These are phyloP conservation scores for Fusarium ambrosium DNA, from an alignment of 2,329 filamentous ascomycete species.

Conservation along the genomic window DNA sequence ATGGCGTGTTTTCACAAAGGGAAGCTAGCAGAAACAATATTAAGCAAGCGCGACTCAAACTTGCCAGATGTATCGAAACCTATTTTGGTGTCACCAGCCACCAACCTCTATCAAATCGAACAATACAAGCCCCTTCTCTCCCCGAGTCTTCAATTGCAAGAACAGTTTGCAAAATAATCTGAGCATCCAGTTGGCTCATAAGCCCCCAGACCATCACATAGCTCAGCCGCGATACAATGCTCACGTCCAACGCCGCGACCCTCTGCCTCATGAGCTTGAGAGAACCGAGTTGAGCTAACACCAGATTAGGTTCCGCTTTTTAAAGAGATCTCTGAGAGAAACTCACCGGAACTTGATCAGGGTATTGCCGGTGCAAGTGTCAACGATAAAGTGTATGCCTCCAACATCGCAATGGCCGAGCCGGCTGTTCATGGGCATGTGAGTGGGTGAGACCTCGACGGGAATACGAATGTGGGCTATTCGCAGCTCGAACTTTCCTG, in stretches of 20 bases:
- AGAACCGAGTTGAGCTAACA: conserved; percentile 36
- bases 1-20: neutral
- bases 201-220: conserved; percentile 1
- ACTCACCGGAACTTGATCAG: conserved; percentile 37
- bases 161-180: conserved; percentile 19
- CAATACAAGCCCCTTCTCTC: neutral
- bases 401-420: conserved; percentile 24
- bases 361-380: conserved; percentile 1
- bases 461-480: conserved; percentile 14
- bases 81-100: neutral
- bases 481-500: conserved; percentile 2
- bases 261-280: conserved; percentile 26
- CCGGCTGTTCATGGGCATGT: conserved; percentile 29
- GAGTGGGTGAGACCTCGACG: conserved; percentile 20
- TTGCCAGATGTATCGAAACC: neutral
- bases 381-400: conserved; percentile 32
- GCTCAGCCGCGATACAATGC: neutral
- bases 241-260: neutral
- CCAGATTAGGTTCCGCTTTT: conserved; percentile 2
- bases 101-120: neutral
- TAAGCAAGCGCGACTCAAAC: neutral
- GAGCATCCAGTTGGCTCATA: conserved; percentile 20
- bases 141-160: conserved; percentile 15
- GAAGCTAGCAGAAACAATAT: neutral
- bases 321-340: neutral